These are phyloP conservation scores for Saccharomyces jurei DNA, from an alignment of 805 yeast genomes.

Conservation along the genomic window DNA sequence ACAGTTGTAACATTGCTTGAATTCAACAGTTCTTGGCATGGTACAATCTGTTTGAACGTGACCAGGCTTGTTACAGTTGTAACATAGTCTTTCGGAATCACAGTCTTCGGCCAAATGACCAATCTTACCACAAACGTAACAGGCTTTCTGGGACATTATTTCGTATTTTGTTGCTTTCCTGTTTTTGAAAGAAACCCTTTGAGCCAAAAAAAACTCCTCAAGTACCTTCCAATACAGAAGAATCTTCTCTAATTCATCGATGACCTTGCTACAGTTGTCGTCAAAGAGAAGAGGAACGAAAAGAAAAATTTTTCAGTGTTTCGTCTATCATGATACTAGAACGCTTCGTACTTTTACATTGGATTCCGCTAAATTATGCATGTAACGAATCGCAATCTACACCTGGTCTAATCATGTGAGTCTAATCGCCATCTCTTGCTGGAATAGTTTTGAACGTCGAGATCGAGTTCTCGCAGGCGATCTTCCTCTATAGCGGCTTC, in stretches of 20 bases:
- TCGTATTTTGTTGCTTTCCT: neutral
- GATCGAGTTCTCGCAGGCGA: conserved; percentile 1
- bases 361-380: neutral
- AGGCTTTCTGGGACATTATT: conserved; percentile 55
- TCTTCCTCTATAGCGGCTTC: conserved; percentile 13
- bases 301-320: neutral
- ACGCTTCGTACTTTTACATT: neutral
- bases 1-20: conserved; percentile 89
- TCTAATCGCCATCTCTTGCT: neutral
- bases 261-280: neutral
- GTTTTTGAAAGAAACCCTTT: neutral
- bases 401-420: neutral
- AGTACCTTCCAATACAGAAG: neutral
- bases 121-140: conserved; percentile 86
- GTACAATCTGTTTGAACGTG: conserved; percentile 87
- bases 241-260: neutral
- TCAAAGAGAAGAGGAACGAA: neutral
- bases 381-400: neutral
- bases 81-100: conserved; percentile 80
- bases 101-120: conserved; percentile 90
- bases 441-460: conserved; percentile 3
- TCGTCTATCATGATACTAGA: neutral
- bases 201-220: neutral
- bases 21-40: conserved; percentile 74
- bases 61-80: conserved; percentile 86